phyloP scores from a whole-genome alignment of 441 rosid genomes.

The Populus hybrid region DNA sequence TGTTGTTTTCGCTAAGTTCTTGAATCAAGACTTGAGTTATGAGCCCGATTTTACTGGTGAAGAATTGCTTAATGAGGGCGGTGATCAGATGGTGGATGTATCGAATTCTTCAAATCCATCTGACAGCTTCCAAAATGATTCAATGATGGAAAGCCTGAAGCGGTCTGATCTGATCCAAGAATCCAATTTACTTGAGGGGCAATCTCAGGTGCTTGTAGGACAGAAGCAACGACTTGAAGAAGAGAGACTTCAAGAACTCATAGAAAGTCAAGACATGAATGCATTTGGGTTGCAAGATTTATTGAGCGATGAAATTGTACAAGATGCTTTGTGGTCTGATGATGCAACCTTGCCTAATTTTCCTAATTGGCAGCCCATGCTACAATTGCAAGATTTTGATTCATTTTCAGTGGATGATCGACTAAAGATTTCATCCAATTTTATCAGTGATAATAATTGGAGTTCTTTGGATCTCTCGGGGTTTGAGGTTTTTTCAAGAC shows the following conservation, averaged over 20 bases:
- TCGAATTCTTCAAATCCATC: conserved; percentile 14
- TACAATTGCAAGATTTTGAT: conserved; percentile 30
- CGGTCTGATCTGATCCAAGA: conserved; percentile 8
- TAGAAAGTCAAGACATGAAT: conserved; percentile 23
- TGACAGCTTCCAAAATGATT: conserved; percentile 14
- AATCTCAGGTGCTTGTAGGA: conserved; percentile 15
- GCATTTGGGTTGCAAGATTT: conserved; percentile 28
- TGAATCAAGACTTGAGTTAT: conserved; percentile 31
- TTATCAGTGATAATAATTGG: conserved; percentile 34
- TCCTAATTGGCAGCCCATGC: conserved; percentile 34
- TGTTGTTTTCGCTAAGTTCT: conserved; percentile 49
- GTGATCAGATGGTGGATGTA: conserved; percentile 11
- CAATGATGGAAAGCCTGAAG: conserved; percentile 15
- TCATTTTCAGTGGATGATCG: conserved; percentile 29
- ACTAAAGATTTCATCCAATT: conserved; percentile 23
- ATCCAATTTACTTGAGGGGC: conserved; percentile 7
- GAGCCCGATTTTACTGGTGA: conserved; percentile 3
- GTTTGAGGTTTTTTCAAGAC: conserved; percentile 33
- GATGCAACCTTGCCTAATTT: conserved; percentile 13
- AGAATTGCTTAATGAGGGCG: conserved; percentile 7
- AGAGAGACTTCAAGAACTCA: conserved; percentile 18
- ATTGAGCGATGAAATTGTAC: conserved; percentile 31
- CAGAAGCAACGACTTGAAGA: conserved; percentile 12
- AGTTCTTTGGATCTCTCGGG: conserved; percentile 41
- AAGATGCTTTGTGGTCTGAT: conserved; percentile 36